Evolutionary conservation across 2,329 filamentous ascomycete genomes (phyloP).

Genomic region (Seiridium cupressi): DNA sequence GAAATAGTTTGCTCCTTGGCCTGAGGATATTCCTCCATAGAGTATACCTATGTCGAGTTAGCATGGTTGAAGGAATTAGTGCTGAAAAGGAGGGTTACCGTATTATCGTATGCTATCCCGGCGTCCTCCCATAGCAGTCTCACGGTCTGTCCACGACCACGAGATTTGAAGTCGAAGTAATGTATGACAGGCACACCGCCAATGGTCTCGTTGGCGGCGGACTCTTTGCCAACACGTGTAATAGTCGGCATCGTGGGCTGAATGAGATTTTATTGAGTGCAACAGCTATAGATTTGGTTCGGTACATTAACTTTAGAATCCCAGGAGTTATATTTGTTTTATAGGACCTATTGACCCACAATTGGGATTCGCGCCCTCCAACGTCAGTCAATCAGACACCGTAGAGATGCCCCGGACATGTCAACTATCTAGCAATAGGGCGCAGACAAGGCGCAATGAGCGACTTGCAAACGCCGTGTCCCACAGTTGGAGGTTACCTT

Average conservation of each 20-base stretch:
- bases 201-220: background rate
- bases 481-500: too few species aligned
- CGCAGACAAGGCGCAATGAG: too few species aligned
- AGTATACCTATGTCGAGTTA: background rate
- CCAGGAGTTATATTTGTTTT: too few species aligned
- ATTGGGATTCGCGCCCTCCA: too few species aligned
- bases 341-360: too few species aligned
- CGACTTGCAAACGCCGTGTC: too few species aligned
- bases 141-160: background rate
- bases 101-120: background rate
- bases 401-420: too few species aligned
- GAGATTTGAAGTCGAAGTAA: slow-evolving; percentile 3
- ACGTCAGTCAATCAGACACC: too few species aligned
- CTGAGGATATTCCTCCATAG: background rate
- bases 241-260: background rate
- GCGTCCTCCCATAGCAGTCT: background rate
- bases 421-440: too few species aligned
- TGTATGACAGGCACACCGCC: background rate
- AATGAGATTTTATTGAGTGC: too few species aligned
- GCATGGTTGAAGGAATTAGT: background rate
- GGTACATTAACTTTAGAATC: too few species aligned
- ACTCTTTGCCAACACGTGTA: background rate
- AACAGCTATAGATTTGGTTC: too few species aligned
- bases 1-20: background rate
- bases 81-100: background rate